These are phyloP conservation scores for Tolypocladium album DNA, from an alignment of 2,329 filamentous ascomycete species.

Conservation along the genomic window DNA sequence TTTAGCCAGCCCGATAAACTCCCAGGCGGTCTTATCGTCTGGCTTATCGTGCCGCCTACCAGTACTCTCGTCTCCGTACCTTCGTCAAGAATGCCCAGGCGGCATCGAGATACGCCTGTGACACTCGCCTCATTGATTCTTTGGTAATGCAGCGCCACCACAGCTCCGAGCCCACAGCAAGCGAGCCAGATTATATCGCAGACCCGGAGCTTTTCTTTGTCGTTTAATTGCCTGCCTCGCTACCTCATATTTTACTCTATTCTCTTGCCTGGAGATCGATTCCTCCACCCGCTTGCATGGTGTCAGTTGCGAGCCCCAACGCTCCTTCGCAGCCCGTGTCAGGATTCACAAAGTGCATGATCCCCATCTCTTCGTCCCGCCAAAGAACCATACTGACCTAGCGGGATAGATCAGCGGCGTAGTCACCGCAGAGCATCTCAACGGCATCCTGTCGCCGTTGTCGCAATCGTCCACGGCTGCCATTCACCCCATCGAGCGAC, in stretches of 20 bases:
- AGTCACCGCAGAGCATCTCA: background rate
- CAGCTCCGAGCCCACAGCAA: background rate
- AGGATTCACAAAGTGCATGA: background rate
- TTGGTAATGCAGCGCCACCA: background rate
- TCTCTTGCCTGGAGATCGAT: background rate
- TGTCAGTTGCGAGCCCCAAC: background rate
- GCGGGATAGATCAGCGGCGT: background rate
- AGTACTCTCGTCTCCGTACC: background rate
- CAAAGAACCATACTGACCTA: background rate
- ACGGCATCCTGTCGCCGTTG: background rate
- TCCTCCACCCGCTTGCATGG: background rate
- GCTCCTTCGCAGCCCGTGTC: background rate
- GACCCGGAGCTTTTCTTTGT: background rate
- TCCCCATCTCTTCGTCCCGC: background rate
- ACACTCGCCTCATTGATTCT: background rate
- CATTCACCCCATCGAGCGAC: background rate
- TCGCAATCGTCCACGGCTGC: background rate
- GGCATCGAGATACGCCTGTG: background rate
- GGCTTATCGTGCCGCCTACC: background rate
- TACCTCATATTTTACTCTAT: background rate
- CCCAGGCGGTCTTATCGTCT: background rate
- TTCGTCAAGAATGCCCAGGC: too few relatives aligned
- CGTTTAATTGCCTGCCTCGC: background rate
- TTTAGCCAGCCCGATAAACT: background rate
- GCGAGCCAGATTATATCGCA: background rate